Percentiles rank a stretch among this genome's conserved stretches.
phyloP scores from a whole-genome alignment of 768 basidiomycete species.

The Mycena capillaripes region DNA sequence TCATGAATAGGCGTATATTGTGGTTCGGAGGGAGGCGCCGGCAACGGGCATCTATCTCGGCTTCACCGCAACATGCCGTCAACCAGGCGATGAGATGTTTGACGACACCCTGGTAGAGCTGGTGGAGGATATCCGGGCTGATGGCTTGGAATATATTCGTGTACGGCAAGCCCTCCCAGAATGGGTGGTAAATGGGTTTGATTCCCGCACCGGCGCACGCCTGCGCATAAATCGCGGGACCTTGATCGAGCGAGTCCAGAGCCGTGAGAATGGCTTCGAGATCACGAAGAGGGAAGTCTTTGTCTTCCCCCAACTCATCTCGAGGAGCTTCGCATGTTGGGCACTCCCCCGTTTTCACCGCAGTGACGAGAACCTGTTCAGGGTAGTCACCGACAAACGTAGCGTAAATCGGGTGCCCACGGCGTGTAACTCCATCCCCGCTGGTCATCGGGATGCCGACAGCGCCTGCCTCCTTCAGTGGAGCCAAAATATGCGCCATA shows the following conservation, averaged over 20 bases:
- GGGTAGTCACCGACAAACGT: constrained; percentile 40
- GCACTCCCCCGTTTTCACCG: neutral
- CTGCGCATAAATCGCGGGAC: neutral
- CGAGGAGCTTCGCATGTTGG: too few relatives aligned
- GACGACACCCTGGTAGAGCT: constrained; percentile 44
- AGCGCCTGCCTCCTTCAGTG: neutral
- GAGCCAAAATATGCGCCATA: neutral
- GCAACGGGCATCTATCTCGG: constrained; percentile 50
- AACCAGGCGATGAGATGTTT: constrained; percentile 46
- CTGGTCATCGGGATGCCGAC: constrained; percentile 39
- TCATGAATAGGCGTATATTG: too few relatives aligned
- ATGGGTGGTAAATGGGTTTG: constrained; percentile 39
- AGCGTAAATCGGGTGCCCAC: too few relatives aligned
- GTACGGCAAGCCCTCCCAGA: too few relatives aligned
- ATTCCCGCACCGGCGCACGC: constrained; percentile 33
- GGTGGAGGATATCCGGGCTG: constrained; percentile 45
- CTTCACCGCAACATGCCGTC: constrained; percentile 27
- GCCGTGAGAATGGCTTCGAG: neutral
- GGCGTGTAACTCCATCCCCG: constrained; percentile 41
- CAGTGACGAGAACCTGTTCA: constrained; percentile 37
- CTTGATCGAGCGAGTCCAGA: neutral
- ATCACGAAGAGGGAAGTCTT: neutral
- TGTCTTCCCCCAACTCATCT: neutral
- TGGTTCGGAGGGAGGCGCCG: too few relatives aligned
- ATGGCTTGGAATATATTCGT: too few relatives aligned